Conservation (phyloP, 208 protist genomes). For the Leishmania gerbilli region DNA sequence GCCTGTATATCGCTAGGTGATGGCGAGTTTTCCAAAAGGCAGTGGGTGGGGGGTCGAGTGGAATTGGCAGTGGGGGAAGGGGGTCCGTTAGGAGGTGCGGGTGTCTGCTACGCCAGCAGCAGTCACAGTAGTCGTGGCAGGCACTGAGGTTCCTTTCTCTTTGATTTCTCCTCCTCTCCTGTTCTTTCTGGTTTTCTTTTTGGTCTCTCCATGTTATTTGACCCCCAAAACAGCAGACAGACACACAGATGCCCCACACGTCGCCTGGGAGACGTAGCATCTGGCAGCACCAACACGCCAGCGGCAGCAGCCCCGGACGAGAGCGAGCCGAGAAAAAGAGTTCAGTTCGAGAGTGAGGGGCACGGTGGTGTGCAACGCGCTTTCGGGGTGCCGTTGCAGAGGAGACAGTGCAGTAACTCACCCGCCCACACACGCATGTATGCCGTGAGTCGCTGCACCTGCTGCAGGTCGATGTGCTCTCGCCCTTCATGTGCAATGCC, state of each 20-base stretch:
- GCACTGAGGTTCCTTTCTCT: not conserved
- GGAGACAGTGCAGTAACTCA: not conserved
- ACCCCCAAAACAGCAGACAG: conserved; percentile 11
- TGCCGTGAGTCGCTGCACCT: not conserved
- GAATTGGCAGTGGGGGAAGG: not conserved
- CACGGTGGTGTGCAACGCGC: not conserved
- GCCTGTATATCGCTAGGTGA: not conserved
- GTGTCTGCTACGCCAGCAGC: not conserved
- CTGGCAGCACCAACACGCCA: not conserved
- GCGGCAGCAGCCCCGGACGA: not conserved
- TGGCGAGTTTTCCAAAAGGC: not conserved
- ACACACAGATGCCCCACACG: not conserved
- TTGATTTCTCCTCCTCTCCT: conserved; percentile 2
- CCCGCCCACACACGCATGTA: not conserved
- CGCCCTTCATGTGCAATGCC: not conserved
- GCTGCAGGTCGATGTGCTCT: not conserved
- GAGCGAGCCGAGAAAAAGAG: no score
- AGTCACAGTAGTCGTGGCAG: not conserved
- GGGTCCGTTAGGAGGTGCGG: not conserved
- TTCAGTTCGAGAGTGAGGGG: not conserved
- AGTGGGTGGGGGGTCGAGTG: not conserved
- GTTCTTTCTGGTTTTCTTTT: conserved; percentile 9
- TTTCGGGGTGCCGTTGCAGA: not conserved
- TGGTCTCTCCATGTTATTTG: conserved; percentile 12
- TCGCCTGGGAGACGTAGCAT: not conserved